Evolutionary conservation across 2,329 filamentous ascomycete species (phyloP).

Genomic region (Colletotrichum sojae): DNA sequence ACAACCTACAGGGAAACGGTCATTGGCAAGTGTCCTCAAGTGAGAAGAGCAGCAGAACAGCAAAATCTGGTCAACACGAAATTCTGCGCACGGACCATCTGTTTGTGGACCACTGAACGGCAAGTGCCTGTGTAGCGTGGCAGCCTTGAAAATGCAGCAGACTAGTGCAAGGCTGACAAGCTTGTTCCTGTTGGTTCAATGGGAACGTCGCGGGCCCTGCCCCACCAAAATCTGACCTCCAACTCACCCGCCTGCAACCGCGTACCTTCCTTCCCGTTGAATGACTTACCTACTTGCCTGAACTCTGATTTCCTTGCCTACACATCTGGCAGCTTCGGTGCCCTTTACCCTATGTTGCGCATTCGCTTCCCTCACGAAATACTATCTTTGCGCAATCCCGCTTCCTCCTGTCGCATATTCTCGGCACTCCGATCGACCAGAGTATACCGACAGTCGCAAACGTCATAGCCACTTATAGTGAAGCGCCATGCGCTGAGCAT

Average conservation of each 20-base stretch:
- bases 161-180: slow-evolving; percentile 38
- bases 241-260: slow-evolving; percentile 14
- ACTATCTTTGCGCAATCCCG: not conserved
- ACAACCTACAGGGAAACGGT: too few species aligned
- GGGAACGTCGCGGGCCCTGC: slow-evolving; percentile 15
- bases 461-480: slow-evolving; percentile 23
- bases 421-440: slow-evolving; percentile 11
- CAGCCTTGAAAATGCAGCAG: slow-evolving; percentile 25
- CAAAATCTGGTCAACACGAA: not conserved
- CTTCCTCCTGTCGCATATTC: not conserved
- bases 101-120: slow-evolving; percentile 27
- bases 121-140: slow-evolving; percentile 17
- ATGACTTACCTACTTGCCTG: not conserved
- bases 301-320: not conserved
- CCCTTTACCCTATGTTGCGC: not conserved
- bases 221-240: slow-evolving; percentile 32
- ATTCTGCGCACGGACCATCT: slow-evolving; percentile 25
- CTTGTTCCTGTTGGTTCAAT: slow-evolving; percentile 29
- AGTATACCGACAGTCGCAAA: slow-evolving; percentile 30
- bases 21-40: too few species aligned
- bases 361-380: not conserved
- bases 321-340: not conserved
- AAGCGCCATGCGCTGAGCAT: slow-evolving; percentile 23
- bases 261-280: slow-evolving; percentile 17
- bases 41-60: too few species aligned